Base-by-base conservation (phyloP, 139 green algal species). In the Chlamydomonas urium region DNA sequence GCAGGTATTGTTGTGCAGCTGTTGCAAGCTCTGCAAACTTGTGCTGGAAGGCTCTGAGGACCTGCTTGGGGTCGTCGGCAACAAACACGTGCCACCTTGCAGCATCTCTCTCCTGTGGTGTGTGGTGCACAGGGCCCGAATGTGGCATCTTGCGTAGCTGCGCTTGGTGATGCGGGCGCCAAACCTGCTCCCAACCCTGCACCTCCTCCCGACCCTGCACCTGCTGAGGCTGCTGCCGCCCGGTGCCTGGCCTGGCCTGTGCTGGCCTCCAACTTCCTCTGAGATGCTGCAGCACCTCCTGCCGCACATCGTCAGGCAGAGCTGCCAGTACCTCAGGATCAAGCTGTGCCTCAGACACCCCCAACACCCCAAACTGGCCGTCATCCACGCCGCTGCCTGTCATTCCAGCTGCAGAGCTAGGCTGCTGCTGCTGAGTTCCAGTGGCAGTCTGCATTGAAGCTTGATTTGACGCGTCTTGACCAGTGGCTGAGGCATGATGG, bases 251-350 rank as follows among this genome's bases (percentile, higher is more conserved):
- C 23, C 10, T 72, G 17, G 47, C 24, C 38, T 74, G 66, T 56
- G 3, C 35, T 45, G 58, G 3, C 1, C 38, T 32, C 45, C 62
- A 34, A 31, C 68, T 24, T 32, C 68, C 6, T 14, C 68, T 21
- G 45, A 32, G 73, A 48, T 61, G 28, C 56, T 24, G 50, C 73
- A 21, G 34, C 50, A 50, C 4, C 75, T 65, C 3, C 47, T 42
- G 36, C 50, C 71, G 75, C 3, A 93, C 23, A 2, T 76, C 65
- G 53, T 83, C 62, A 6, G 90, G 90, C 60, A 96, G 81, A 1
- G 77, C 86, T 2, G 87, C 80, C 57, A 93, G 35, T 50, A 93
- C 86, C 5, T 76, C 69, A 1, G 65, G 59, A 57, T 95, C 90
- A 4, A 95, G 58, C 62, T 93, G 82, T 1, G 83, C n/a, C n/a